Conservation (phyloP, 2,329 filamentous ascomycete species). For the Aspergillus sojae region DNA sequence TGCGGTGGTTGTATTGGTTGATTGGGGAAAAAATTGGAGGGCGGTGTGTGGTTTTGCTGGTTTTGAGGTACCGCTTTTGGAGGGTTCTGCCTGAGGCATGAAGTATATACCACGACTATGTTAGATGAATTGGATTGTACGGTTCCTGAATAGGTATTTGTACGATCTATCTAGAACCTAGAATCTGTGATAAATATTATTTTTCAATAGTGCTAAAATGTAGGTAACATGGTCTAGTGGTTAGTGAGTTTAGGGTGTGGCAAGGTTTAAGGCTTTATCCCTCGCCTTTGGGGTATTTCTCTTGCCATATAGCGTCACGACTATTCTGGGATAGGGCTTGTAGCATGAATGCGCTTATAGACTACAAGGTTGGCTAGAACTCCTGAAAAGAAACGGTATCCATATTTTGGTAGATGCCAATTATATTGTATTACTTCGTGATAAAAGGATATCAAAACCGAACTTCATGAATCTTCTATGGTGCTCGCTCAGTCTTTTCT, state of each 20-base stretch:
- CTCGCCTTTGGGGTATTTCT: too few species aligned
- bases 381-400: background rate
- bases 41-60: constrained; percentile 7
- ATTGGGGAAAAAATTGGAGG: constrained; percentile 8
- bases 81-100: background rate
- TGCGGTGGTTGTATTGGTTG: background rate
- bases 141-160: background rate
- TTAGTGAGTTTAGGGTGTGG: too few species aligned
- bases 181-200: too few species aligned
- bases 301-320: background rate
- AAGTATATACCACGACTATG: background rate
- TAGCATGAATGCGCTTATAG: background rate
- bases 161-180: too few species aligned
- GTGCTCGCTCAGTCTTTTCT: background rate
- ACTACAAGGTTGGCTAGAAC: background rate
- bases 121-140: background rate
- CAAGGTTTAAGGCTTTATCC: too few species aligned
- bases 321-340: background rate
- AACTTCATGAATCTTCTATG: background rate
- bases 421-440: background rate
- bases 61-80: background rate
- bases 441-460: background rate
- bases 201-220: too few species aligned
- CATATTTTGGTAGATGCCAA: background rate
- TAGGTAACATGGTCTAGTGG: too few species aligned